Conservation (phyloP, 495 filamentous ascomycete genomes). For the Lophium mytilinum region DNA sequence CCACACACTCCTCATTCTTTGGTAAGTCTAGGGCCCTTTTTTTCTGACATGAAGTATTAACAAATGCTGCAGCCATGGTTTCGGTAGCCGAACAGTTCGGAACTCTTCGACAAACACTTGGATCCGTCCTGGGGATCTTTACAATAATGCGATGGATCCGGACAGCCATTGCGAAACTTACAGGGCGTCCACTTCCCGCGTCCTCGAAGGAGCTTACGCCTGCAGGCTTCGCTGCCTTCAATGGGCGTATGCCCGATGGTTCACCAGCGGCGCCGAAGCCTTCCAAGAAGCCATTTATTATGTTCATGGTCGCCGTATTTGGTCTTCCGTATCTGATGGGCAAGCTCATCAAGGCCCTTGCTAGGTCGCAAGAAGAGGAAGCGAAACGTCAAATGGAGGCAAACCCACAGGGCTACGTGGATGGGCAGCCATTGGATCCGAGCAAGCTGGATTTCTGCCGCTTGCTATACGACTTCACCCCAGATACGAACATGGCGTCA, state of each 20-base stretch:
- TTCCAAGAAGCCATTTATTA: conserved; percentile 86
- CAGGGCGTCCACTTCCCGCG: conserved; percentile 84
- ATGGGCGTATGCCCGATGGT: conserved; percentile 56
- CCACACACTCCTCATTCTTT: conserved; percentile 98
- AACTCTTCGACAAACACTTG: conserved; percentile 86
- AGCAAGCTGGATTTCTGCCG: conserved; percentile 91
- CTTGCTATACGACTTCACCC: conserved; percentile 86
- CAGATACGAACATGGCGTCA: conserved; percentile 43
- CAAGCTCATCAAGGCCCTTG: conserved; percentile 80
- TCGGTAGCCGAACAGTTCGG: conserved; percentile 96
- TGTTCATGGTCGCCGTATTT: conserved; percentile 92
- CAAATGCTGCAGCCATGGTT: conserved; percentile 67
- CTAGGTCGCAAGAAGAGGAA: conserved; percentile 74
- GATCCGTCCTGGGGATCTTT: conserved; percentile 91
- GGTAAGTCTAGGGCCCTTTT: conserved; percentile 49
- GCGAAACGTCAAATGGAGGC: conserved; percentile 52
- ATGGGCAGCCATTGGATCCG: conserved; percentile 55
- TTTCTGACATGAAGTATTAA: conserved; percentile 1
- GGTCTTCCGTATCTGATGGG: conserved; percentile 93
- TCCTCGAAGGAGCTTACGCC: conserved; percentile 81
- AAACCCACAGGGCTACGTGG: conserved; percentile 35
- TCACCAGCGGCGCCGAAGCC: conserved; percentile 55
- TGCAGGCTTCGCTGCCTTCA: conserved; percentile 80
- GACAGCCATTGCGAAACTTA: conserved; percentile 83
- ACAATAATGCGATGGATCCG: conserved; percentile 90